These are phyloP conservation scores for Niebla homalea DNA, from an alignment of 495 filamentous ascomycete species.

Conservation along the genomic window DNA sequence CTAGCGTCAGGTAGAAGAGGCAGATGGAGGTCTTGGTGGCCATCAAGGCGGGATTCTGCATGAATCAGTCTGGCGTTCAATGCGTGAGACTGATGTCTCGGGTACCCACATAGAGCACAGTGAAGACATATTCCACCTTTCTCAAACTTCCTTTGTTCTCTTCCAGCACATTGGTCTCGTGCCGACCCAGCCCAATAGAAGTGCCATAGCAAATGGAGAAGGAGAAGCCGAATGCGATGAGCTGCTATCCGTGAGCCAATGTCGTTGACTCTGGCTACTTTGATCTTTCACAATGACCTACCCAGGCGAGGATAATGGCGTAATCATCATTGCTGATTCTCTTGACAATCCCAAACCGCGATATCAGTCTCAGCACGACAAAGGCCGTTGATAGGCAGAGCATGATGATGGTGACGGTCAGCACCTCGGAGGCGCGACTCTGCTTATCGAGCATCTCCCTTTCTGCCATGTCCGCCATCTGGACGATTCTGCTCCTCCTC, in stretches of 20 bases:
- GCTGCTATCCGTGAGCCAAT: constrained; percentile 22
- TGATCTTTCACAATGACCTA: constrained; percentile 23
- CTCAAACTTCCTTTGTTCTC: constrained; percentile 37
- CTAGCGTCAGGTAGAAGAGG: constrained; percentile 71
- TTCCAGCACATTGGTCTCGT: constrained; percentile 47
- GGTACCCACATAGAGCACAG: constrained; percentile 62
- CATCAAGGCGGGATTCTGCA: constrained; percentile 78
- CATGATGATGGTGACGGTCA: constrained; percentile 61
- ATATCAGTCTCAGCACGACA: constrained; percentile 57
- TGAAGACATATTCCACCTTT: constrained; percentile 66
- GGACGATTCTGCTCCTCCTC: background rate
- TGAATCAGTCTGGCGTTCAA: background rate
- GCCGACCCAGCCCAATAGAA: constrained; percentile 59
- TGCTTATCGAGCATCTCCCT: constrained; percentile 20
- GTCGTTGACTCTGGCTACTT: background rate
- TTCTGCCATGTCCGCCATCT: constrained; percentile 2
- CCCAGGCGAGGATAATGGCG: constrained; percentile 73
- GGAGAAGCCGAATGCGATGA: constrained; percentile 62
- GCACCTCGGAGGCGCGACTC: constrained; percentile 50
- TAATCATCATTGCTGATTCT: constrained; percentile 65
- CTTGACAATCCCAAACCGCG: constrained; percentile 58
- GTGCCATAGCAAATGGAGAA: constrained; percentile 65
- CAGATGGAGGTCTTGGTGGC: constrained; percentile 84
- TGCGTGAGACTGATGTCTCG: background rate
- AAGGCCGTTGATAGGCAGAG: constrained; percentile 55